Base-by-base conservation (phyloP, 2,329 filamentous ascomycete species). In the Graphilbum fragrans region DNA sequence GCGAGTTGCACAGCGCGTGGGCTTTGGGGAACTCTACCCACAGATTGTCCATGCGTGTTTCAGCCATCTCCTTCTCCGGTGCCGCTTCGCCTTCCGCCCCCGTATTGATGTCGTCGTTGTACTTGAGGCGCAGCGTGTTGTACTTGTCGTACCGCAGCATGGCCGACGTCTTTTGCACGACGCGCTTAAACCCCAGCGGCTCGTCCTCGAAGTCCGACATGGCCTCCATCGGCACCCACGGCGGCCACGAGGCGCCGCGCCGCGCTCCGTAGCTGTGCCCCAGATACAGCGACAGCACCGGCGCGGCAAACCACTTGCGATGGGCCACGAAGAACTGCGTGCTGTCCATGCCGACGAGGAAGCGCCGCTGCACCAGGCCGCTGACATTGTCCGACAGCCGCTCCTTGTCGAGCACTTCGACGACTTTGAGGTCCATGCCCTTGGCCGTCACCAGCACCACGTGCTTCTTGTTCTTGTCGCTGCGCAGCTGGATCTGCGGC, bases 241-340 rank as follows among this genome's bases (percentile, higher is more conserved):
- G 92, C 11, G 92, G 92, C 92, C 93, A 99, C 16, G 85, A 80
- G 3, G 87, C 86, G 10, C 86, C 86, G 29, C 75, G 72, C 33
- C 85, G 78, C 23, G 87, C 82, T 31, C 93, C 93, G 55, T 98
- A 98, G 45, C 80, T 82, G 60, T 90, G 94, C 41, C 87, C 90
- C 19, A 90, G 88, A 58, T 98, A 96, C 69, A 94, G 82, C 41
- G 92, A 87, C 41, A 95, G 72, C 48, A 93, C 77, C 47, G 85
- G 82, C 10, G 82, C 83, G 12, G 76, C 74, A 59, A 98, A 90
- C 58, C 82, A 92, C 63, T 93, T 93, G 53, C 90, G 84, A 47
- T 90, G 90, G 1, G 90, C 92, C 38, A 98, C 88, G 52, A 98
- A 99, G 62, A 98, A 95, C 58, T 99, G 92, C 22, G 93, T 82